Percentiles rank a stretch among this genome's conserved stretches.
Conservation (phyloP, 202 grass and related monocot genomes). For the Carex sylvatica region DNA sequence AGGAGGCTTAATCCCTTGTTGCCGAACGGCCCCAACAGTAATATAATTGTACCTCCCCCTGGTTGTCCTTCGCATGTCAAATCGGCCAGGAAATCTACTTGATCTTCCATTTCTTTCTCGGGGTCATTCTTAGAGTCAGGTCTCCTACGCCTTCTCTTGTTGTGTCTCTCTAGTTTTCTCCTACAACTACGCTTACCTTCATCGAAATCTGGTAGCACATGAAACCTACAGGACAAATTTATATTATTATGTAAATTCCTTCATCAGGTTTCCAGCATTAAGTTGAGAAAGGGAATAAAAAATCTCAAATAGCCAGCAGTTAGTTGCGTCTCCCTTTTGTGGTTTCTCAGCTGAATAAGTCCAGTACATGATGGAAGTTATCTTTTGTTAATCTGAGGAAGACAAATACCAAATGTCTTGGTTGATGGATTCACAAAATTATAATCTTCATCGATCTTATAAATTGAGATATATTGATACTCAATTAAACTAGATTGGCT, state of each 20-base stretch:
- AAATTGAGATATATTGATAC: not conserved
- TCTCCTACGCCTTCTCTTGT: slow-evolving; percentile 86
- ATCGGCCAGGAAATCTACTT: slow-evolving; percentile 53
- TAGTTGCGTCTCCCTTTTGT: not conserved
- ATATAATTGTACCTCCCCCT: not conserved
- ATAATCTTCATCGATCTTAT: not conserved
- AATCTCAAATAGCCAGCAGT: not conserved
- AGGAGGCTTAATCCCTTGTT: too few relatives aligned
- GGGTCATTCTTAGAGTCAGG: slow-evolving; percentile 52
- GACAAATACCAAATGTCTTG: not conserved
- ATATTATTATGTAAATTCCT: slow-evolving; percentile 1
- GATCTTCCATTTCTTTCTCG: slow-evolving; percentile 64
- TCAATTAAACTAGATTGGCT: not conserved
- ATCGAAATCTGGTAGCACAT: slow-evolving; percentile 90
- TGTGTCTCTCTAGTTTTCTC: slow-evolving; percentile 93
- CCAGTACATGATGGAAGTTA: not conserved
- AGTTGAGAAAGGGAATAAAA: not conserved
- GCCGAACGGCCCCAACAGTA: too few relatives aligned
- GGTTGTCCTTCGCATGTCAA: slow-evolving; percentile 31
- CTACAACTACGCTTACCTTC: slow-evolving; percentile 98
- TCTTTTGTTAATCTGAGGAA: not conserved
- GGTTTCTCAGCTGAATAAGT: not conserved
- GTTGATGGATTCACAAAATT: not conserved
- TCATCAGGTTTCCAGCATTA: not conserved
- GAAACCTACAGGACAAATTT: slow-evolving; percentile 59